phyloP scores from a whole-genome alignment of 257 asterid genomes.

The Voacanga thouarsii region DNA sequence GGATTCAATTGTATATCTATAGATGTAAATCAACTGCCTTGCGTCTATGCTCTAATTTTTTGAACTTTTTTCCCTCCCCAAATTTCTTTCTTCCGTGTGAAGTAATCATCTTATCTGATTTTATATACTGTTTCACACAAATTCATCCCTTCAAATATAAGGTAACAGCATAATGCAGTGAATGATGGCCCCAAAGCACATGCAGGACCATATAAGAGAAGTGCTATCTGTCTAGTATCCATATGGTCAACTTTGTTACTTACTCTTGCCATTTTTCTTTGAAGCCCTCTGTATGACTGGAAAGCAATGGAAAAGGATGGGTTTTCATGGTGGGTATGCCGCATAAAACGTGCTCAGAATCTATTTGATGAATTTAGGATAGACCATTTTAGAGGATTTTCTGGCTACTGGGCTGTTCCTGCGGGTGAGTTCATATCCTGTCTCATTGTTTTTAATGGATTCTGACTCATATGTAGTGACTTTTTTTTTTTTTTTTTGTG shows the following conservation, averaged over 20 bases:
- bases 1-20: neutral
- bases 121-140: neutral
- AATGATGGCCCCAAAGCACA: neutral
- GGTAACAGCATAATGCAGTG: neutral
- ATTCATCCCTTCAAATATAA: neutral
- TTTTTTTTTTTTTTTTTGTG: constrained; percentile 15
- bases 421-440: constrained; percentile 55
- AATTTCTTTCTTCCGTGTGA: neutral
- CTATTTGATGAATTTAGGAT: constrained; percentile 93
- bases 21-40: neutral
- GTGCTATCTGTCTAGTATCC: neutral
- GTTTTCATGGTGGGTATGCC: constrained; percentile 89
- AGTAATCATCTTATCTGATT: neutral
- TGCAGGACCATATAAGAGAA: neutral
- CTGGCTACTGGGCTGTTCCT: constrained; percentile 99
- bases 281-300: constrained; percentile 97
- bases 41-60: neutral
- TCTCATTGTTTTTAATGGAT: constrained; percentile 15
- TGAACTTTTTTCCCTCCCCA: neutral
- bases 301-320: constrained; percentile 88
- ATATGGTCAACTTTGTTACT: constrained; percentile 16
- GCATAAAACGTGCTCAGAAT: constrained; percentile 78
- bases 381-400: constrained; percentile 97
- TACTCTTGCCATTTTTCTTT: constrained; percentile 22
- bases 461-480: constrained; percentile 11